Evolutionary conservation across 305 asterid species (phyloP).

Genomic region (Andrographis paniculata): DNA sequence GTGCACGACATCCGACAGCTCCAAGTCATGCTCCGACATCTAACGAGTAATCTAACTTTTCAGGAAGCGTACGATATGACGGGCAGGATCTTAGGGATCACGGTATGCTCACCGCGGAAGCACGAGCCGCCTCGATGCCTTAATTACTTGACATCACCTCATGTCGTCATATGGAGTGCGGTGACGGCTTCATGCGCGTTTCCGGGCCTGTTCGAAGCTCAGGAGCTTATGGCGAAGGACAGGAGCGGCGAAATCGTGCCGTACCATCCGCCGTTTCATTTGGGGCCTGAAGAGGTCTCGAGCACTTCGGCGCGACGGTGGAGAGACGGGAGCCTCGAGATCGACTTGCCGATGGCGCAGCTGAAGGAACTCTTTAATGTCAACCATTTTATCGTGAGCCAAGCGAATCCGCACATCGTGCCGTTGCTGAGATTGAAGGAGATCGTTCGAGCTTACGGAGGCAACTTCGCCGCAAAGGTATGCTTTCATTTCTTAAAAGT

Average conservation of each 20-base stretch:
- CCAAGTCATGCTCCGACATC: constrained; percentile 64
- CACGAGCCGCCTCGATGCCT: constrained; percentile 96
- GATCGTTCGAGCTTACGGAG: constrained; percentile 82
- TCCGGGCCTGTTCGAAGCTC: constrained; percentile 93
- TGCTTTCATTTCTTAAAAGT: neutral
- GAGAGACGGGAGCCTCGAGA: constrained; percentile 99
- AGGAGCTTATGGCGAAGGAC: constrained; percentile 92
- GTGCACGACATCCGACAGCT: constrained; percentile 80
- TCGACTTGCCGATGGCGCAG: constrained; percentile 93
- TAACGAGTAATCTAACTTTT: constrained; percentile 80
- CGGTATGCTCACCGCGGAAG: constrained; percentile 92
- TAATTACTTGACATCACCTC: constrained; percentile 90
- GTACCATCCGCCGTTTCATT: constrained; percentile 82
- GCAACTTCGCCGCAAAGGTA: constrained; percentile 93
- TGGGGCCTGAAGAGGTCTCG: constrained; percentile 65
- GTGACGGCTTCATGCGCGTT: constrained; percentile 96
- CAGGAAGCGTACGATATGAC: constrained; percentile 95
- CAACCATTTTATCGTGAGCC: constrained; percentile 94
- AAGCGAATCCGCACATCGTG: constrained; percentile 89
- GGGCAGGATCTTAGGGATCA: constrained; percentile 75
- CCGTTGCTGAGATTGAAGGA: constrained; percentile 82
- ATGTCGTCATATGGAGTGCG: constrained; percentile 95
- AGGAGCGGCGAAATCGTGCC: constrained; percentile 83
- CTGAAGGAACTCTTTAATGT: constrained; percentile 93
- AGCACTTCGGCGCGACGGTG: constrained; percentile 64